Percentiles rank a stretch among this genome's conserved stretches.
phyloP scores from a whole-genome alignment of 352 stramenopile genomes.

The Pythium insidiosum region DNA sequence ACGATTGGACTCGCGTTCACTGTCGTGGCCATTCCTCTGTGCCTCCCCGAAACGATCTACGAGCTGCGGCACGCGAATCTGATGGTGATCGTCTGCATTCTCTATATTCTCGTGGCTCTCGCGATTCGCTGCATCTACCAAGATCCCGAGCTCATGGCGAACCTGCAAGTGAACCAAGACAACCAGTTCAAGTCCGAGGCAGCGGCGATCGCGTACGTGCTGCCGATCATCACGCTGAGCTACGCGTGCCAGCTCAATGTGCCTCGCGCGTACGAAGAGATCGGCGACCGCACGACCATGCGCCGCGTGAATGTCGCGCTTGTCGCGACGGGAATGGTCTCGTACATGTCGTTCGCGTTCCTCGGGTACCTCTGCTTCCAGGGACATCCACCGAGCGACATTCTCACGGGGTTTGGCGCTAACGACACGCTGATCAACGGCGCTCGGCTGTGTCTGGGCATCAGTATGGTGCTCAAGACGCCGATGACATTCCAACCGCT shows the following conservation, averaged over 20 bases:
- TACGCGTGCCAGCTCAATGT: constrained; percentile 81
- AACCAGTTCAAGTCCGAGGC: constrained; percentile 55
- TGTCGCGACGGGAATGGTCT: constrained; percentile 33
- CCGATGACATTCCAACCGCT: constrained; percentile 83
- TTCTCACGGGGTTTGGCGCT: constrained; percentile 62
- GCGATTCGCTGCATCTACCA: constrained; percentile 31
- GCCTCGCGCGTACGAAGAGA: constrained; percentile 68
- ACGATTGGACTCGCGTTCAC: constrained; percentile 59
- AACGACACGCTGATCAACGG: constrained; percentile 76
- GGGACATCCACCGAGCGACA: constrained; percentile 75
- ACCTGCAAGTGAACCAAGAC: constrained; percentile 27
- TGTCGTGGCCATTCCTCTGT: constrained; percentile 61
- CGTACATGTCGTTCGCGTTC: constrained; percentile 60
- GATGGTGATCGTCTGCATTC: constrained; percentile 63
- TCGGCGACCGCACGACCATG: constrained; percentile 65
- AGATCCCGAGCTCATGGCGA: constrained; percentile 28
- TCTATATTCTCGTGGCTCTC: constrained; percentile 76
- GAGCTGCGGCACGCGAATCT: constrained; percentile 77
- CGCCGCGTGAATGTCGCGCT: constrained; percentile 59
- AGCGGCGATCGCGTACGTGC: constrained; percentile 53
- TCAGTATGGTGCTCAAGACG: constrained; percentile 77
- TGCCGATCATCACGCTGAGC: constrained; percentile 76
- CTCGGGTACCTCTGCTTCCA: constrained; percentile 77
- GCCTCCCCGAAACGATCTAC: constrained; percentile 77
- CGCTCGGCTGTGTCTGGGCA: constrained; percentile 56